A percentile compares a stretch with the other conserved stretches of the same genome.
Evolutionary conservation across 2,329 filamentous ascomycete genomes (phyloP).

Genomic region (Aaosphaeria pasadenensis): DNA sequence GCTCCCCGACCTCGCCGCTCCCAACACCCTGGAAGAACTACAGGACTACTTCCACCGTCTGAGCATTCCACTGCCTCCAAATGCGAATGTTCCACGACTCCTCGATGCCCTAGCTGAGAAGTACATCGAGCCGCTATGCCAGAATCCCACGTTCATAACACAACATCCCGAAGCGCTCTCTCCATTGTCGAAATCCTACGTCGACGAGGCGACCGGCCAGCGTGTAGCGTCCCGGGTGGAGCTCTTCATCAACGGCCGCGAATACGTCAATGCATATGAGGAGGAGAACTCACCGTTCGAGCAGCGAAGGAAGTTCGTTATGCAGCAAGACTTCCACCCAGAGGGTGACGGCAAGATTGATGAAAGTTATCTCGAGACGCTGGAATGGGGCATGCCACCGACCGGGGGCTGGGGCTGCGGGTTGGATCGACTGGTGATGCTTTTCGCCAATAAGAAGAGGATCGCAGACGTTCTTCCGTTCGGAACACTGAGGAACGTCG

Average conservation of each 20-base stretch:
- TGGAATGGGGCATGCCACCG: conserved; percentile 89
- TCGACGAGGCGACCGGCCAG: conserved; percentile 65
- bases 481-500: conserved; percentile 70
- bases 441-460: conserved; percentile 73
- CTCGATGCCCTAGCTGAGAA: conserved; percentile 75
- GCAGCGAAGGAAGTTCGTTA: conserved; percentile 78
- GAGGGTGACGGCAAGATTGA: conserved; percentile 54
- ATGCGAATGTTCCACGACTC: conserved; percentile 63
- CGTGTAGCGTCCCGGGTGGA: conserved; percentile 78
- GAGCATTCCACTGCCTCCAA: conserved; percentile 48
- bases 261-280: conserved; percentile 96
- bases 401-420: conserved; percentile 97
- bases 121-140: conserved; percentile 77
- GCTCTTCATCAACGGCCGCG: conserved; percentile 74
- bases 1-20: conserved; percentile 55
- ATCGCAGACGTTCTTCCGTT: conserved; percentile 89
- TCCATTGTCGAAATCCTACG: conserved; percentile 83
- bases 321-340: conserved; percentile 46
- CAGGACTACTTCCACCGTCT: conserved; percentile 53
- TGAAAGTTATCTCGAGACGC: conserved; percentile 76
- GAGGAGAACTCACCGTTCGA: conserved; percentile 92
- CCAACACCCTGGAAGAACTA: conserved; percentile 59
- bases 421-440: conserved; percentile 86
- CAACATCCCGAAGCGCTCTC: conserved; percentile 90
- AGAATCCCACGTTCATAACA: conserved; percentile 75